Evolutionary conservation across 805 yeast genomes (phyloP).

Genomic region (Cyberlindnera japonica): DNA sequence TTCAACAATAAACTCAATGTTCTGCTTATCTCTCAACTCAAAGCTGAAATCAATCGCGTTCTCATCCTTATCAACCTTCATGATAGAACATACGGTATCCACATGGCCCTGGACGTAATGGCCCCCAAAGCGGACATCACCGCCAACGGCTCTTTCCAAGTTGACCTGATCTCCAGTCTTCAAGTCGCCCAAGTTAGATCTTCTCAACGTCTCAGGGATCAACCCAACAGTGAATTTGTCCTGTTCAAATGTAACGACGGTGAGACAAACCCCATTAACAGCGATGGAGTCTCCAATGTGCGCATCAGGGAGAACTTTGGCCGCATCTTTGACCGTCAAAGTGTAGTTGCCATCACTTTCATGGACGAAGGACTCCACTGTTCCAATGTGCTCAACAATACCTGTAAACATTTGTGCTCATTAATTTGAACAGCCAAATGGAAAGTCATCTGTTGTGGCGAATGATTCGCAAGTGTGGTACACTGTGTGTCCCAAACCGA

Average conservation of each 20-base stretch:
- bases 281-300: constrained; percentile 93
- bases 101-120: constrained; percentile 98
- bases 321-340: constrained; percentile 58
- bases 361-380: constrained; percentile 45
- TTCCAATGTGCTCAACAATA: constrained; percentile 80
- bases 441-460: neutral
- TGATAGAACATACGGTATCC: constrained; percentile 51
- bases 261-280: constrained; percentile 84
- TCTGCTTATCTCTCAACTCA: constrained; percentile 57
- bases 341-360: constrained; percentile 84
- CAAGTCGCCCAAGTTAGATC: constrained; percentile 71
- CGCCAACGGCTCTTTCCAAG: constrained; percentile 84
- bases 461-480: neutral
- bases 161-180: constrained; percentile 62
- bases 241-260: constrained; percentile 76
- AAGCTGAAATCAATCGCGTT: constrained; percentile 78
- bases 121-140: constrained; percentile 88
- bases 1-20: constrained; percentile 75
- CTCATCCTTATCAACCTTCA: constrained; percentile 48
- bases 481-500: too few relatives aligned
- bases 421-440: too few relatives aligned
- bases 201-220: constrained; percentile 85
- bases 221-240: constrained; percentile 80
- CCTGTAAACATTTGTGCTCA: constrained; percentile 85
- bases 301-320: constrained; percentile 66